Evolutionary conservation across 345 rosid genomes (phyloP), one percentile per base, ranked within the genome.

Genomic region (Acer negundo): DNA sequence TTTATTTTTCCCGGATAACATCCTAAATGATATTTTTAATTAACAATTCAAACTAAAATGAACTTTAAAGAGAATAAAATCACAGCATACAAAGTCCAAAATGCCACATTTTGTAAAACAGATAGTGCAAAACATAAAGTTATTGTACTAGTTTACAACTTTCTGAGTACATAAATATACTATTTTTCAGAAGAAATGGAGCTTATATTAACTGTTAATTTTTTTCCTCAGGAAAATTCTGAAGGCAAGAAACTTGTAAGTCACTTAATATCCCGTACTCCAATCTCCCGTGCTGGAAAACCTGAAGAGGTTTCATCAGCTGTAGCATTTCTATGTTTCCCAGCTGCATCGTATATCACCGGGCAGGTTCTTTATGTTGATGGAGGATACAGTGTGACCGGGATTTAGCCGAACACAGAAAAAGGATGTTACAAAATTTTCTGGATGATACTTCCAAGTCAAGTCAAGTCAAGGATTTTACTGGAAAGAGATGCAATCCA

Each of bases 341-440:
- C 86, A 6, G 87, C 87, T 15, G 89, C 91, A 42, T 86, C 91
- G 13, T 88, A 85, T 70, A 77, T 85, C 61, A 88, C 91, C 0
- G 91, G 87, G 10, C 89, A 88, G 80, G 79, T 81, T 75, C 67
- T 82, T n/a, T 66, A 80, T 26, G 85, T 85, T 38, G 87, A 85
- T 64, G 74, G 74, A 53, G 74, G 74, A 26, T 70, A 16, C 24
- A 51, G 63, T 10, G 63, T 23, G 20, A 23, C n/a, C 2, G 72
- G 72, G 28, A 22, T 44, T 22, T 68, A 68, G 56, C 7, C 10
- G 31, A 62, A 24, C 28, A n/a, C 28, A n/a, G 11, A 22, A 58
- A 17, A 58, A 58, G n/a, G 24, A n/a, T 0, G 10, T 58, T 58
- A 6, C 9, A 2, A 58, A 58, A 40, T 8, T 62, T 6, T 15